These are phyloP conservation scores for Dendrobium officinale DNA, from an alignment of 106 monocot genomes.

Conservation along the genomic window DNA sequence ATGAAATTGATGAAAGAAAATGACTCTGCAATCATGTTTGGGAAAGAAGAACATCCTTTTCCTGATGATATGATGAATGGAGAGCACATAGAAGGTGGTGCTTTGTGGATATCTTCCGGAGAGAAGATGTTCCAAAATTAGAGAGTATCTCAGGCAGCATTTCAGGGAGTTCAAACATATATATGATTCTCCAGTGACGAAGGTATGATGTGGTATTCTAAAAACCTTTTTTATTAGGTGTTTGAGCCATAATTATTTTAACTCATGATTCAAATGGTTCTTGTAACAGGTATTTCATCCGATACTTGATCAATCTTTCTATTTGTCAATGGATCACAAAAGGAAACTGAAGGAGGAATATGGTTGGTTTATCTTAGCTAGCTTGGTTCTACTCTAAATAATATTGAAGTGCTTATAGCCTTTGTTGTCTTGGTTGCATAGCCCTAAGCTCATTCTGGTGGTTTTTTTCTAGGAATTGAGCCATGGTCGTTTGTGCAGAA, in stretches of 20 bases:
- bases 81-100: slow-evolving; percentile 25
- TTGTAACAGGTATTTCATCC: slow-evolving; percentile 50
- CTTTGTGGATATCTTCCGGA: slow-evolving; percentile 57
- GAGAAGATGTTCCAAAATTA: slow-evolving; percentile 41
- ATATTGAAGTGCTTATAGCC: neutral
- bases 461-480: slow-evolving; percentile 51
- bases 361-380: slow-evolving; percentile 31
- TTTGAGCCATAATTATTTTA: neutral
- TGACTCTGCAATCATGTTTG: neutral
- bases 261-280: neutral
- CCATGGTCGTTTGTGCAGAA: slow-evolving; percentile 90
- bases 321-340: slow-evolving; percentile 60
- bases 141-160: slow-evolving; percentile 34
- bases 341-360: slow-evolving; percentile 71
- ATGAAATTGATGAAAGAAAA: neutral
- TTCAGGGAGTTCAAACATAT: slow-evolving; percentile 45
- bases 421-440: neutral
- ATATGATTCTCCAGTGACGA: slow-evolving; percentile 24
- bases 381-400: neutral
- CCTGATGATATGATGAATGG: neutral
- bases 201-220: slow-evolving; percentile 12
- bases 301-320: slow-evolving; percentile 69
- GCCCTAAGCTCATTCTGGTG: neutral
- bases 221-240: neutral
- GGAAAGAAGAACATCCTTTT: neutral